phyloP scores from a whole-genome alignment of 1,139 yeast species.

The Geotrichum phurueaensis region DNA sequence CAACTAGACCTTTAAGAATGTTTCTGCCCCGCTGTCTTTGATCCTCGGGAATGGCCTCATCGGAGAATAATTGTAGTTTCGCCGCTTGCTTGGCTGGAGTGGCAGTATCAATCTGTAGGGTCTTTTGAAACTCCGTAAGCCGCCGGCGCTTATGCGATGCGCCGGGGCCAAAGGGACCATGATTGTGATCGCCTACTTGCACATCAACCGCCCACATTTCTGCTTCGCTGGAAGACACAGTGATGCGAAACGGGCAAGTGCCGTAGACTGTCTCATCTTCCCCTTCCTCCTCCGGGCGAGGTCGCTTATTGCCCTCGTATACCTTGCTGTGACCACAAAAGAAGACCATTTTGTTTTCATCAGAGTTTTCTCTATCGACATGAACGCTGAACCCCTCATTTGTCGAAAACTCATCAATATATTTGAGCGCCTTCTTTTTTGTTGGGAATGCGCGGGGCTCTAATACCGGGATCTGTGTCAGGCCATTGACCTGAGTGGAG shows the following conservation, averaged over 20 bases:
- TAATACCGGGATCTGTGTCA: conserved; percentile 9
- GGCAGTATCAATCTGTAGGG: conserved; percentile 10
- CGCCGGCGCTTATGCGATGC: conserved; percentile 12
- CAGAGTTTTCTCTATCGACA: background rate
- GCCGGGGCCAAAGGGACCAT: conserved; percentile 17
- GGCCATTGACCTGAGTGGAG: conserved; percentile 13
- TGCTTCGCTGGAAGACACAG: background rate
- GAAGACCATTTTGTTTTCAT: background rate
- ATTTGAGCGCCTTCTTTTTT: conserved; percentile 3
- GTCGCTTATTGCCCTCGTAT: background rate
- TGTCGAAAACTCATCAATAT: background rate
- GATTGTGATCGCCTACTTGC: conserved; percentile 13
- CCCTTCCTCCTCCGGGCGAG: background rate
- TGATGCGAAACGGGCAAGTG: conserved; percentile 8
- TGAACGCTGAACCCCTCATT: conserved; percentile 8
- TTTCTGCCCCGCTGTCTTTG: conserved; percentile 2
- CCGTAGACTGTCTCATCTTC: background rate
- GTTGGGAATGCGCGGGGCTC: conserved; percentile 6
- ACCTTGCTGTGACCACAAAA: background rate
- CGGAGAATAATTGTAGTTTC: background rate
- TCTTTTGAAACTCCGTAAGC: conserved; percentile 16
- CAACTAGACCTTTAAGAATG: conserved; percentile 17
- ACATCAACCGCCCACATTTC: conserved; percentile 7
- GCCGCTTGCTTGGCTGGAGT: conserved; percentile 1
- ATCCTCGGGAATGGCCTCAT: background rate